Evolutionary conservation across 305 asterid genomes (phyloP).

Genomic region (Solanum hybrid): DNA sequence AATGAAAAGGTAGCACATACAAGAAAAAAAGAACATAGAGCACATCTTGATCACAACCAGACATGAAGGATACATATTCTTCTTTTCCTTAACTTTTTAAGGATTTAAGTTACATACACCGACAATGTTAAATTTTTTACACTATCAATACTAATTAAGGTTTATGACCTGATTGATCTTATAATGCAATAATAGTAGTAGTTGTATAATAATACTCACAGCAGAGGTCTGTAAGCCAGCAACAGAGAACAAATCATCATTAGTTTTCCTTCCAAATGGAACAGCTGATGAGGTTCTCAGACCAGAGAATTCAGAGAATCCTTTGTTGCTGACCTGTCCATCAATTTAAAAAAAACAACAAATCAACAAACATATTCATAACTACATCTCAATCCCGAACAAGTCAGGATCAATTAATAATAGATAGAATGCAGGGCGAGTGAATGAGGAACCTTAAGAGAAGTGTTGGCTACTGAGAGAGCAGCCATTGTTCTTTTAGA

Average conservation of each 20-base stretch:
- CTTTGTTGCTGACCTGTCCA: conserved; percentile 66
- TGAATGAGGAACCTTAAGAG: conserved; percentile 52
- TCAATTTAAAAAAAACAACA: neutral
- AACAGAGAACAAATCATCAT: conserved; percentile 59
- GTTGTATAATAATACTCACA: conserved; percentile 29
- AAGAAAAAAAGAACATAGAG: neutral
- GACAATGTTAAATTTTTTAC: neutral
- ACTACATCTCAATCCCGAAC: neutral
- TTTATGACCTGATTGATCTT: neutral
- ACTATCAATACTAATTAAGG: neutral
- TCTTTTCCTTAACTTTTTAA: neutral
- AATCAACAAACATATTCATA: neutral
- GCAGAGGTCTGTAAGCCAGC: conserved; percentile 66
- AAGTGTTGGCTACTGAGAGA: conserved; percentile 56
- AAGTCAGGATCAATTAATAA: neutral
- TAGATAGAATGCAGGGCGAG: neutral
- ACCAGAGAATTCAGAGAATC: conserved; percentile 68
- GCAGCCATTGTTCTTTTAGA: conserved; percentile 46
- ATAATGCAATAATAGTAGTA: neutral
- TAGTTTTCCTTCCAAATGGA: conserved; percentile 43
- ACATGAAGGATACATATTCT: neutral
- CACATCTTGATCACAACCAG: neutral
- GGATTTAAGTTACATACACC: neutral
- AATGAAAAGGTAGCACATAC: neutral
- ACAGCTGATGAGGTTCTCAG: conserved; percentile 60